These are phyloP conservation scores for Pseudohyphozyma bogoriensis DNA, from an alignment of 768 basidiomycete species.

Conservation along the genomic window DNA sequence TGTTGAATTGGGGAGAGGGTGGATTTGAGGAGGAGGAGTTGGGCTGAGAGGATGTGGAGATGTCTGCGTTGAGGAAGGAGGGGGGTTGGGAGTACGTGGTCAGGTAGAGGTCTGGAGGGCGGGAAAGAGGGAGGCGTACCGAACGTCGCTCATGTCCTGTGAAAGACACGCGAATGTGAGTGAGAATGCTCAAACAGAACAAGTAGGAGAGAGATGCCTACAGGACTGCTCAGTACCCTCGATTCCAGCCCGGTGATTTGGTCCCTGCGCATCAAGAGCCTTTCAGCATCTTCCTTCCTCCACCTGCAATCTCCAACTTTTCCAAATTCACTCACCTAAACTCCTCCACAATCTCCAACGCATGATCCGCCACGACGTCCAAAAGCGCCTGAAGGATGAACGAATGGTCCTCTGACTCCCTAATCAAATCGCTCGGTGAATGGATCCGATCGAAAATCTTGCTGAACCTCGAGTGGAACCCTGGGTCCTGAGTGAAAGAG, in stretches of 20 bases:
- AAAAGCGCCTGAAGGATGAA: constrained; percentile 60
- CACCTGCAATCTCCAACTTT: constrained; percentile 3
- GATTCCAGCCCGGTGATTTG: constrained; percentile 52
- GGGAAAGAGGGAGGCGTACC: too few species aligned
- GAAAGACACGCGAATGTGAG: background rate
- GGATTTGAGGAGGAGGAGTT: constrained; percentile 62
- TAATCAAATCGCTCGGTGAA: constrained; percentile 39
- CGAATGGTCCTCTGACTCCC: constrained; percentile 56
- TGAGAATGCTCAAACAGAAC: background rate
- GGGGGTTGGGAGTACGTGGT: too few species aligned
- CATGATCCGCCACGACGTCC: constrained; percentile 60
- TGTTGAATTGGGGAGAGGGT: constrained; percentile 63
- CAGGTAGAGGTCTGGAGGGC: too few species aligned
- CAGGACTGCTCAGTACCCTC: constrained; percentile 50
- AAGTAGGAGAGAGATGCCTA: background rate
- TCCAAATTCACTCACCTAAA: constrained; percentile 3
- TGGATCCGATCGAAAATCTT: constrained; percentile 12
- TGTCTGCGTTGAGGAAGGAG: constrained; percentile 40
- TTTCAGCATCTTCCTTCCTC: background rate
- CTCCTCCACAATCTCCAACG: constrained; percentile 57
- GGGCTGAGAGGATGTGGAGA: constrained; percentile 69
- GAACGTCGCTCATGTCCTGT: constrained; percentile 50
- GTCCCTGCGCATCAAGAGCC: background rate
- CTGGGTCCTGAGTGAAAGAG: constrained; percentile 10
- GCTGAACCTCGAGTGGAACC: constrained; percentile 10